A percentile compares a stretch with the other conserved stretches of the same genome.
Evolutionary conservation across 208 protist species (phyloP).

Genomic region (Novymonas esmeraldas): DNA sequence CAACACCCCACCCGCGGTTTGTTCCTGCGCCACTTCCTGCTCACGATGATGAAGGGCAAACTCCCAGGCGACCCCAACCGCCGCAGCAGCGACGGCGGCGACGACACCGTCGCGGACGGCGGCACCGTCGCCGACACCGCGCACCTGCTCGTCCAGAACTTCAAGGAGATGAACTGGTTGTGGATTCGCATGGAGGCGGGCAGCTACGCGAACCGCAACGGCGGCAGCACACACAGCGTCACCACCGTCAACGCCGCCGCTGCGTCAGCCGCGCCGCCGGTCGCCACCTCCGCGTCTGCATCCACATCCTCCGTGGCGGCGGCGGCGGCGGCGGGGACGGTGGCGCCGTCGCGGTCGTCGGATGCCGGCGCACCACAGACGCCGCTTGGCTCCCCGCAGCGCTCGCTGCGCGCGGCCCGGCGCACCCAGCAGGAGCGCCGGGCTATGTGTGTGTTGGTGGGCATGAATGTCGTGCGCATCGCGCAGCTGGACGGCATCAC

Average conservation of each 20-base stretch:
- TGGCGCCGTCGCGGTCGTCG: not conserved
- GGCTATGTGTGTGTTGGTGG: conserved; percentile 97
- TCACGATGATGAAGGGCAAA: conserved; percentile 96
- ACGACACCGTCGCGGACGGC: conserved; percentile 27
- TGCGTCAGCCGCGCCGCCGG: not conserved
- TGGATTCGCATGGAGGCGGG: conserved; percentile 99
- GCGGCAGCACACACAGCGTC: conserved; percentile 28
- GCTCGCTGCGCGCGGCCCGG: conserved; percentile 40
- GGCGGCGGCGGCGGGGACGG: not conserved
- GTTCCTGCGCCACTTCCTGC: conserved; percentile 98
- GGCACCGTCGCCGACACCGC: conserved; percentile 93
- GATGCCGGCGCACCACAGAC: conserved; percentile 2
- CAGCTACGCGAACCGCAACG: conserved; percentile 38
- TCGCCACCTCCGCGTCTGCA: no score
- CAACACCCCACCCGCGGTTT: conserved; percentile 99
- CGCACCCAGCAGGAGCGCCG: conserved; percentile 92
- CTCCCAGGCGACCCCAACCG: conserved; percentile 93
- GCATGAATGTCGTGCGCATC: conserved; percentile 97
- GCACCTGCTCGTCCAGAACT: conserved; percentile 97
- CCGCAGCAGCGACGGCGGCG: conserved; percentile 2
- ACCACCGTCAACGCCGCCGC: not conserved
- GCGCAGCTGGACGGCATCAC: conserved; percentile 96
- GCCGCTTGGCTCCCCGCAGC: conserved; percentile 19
- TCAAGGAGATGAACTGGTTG: conserved; percentile 99
- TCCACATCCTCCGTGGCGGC: no score